These are phyloP conservation scores for Annulohypoxylon moriforme DNA, from an alignment of 495 filamentous ascomycete species.

Conservation along the genomic window DNA sequence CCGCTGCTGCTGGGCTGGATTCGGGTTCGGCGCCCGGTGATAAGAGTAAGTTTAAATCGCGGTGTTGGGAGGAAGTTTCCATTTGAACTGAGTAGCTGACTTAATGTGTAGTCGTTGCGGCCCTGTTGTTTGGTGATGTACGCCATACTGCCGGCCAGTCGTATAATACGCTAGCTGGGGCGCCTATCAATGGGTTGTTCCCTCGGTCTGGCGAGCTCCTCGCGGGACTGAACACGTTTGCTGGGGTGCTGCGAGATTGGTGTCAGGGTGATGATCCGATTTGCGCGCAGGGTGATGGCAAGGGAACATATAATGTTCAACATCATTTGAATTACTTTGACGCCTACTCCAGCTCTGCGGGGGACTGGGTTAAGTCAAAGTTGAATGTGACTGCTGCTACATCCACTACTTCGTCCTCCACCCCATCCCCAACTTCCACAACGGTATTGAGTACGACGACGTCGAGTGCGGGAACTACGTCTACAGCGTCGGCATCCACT, in stretches of 20 bases:
- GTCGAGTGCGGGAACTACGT: neutral
- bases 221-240: constrained; percentile 18
- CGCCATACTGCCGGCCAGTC: constrained; percentile 44
- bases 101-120: constrained; percentile 32
- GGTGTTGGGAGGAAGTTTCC: neutral
- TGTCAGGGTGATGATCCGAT: constrained; percentile 43
- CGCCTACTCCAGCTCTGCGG: constrained; percentile 33
- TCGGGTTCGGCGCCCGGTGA: constrained; percentile 27
- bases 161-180: constrained; percentile 40
- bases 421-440: neutral
- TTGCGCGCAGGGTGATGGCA: constrained; percentile 40
- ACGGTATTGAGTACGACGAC: neutral
- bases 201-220: constrained; percentile 37
- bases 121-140: constrained; percentile 41
- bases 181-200: constrained; percentile 29
- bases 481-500: neutral
- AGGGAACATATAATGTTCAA: constrained; percentile 14
- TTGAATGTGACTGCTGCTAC: neutral
- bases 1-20: constrained; percentile 12
- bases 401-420: neutral
- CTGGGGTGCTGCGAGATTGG: constrained; percentile 39
- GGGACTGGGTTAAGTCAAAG: constrained; percentile 36
- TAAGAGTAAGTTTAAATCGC: constrained; percentile 33
- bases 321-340: constrained; percentile 46
- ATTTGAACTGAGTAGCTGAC: neutral